These are phyloP conservation scores for Aspergillus cavernicola DNA, from an alignment of 495 filamentous ascomycete species.

Conservation along the genomic window DNA sequence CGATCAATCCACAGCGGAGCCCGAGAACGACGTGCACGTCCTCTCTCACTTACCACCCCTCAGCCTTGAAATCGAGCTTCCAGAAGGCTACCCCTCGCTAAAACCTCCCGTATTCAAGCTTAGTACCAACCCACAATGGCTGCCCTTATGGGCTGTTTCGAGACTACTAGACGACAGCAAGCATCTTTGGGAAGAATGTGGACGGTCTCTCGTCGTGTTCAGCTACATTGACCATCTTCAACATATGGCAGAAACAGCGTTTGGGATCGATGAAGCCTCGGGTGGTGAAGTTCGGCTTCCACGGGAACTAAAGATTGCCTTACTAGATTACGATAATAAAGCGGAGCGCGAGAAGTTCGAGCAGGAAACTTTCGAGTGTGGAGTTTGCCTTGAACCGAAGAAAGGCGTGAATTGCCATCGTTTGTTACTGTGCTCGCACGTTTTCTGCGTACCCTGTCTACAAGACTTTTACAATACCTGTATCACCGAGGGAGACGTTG, in stretches of 20 bases:
- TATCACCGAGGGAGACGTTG: conserved; percentile 80
- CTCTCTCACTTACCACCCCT: conserved; percentile 77
- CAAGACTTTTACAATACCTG: conserved; percentile 85
- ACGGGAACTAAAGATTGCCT: conserved; percentile 59
- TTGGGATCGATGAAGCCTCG: conserved; percentile 59
- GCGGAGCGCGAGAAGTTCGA: conserved; percentile 72
- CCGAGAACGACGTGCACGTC: conserved; percentile 51
- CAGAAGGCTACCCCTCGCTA: conserved; percentile 69
- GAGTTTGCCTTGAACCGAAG: conserved; percentile 88
- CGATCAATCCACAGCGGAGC: conserved; percentile 12
- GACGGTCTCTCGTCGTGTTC: conserved; percentile 71
- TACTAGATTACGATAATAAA: conserved; percentile 77
- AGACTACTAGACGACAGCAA: conserved; percentile 58
- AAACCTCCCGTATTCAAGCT: conserved; percentile 64
- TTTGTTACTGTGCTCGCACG: conserved; percentile 76
- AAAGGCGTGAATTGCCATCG: conserved; percentile 79
- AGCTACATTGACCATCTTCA: conserved; percentile 85
- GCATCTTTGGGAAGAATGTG: conserved; percentile 78
- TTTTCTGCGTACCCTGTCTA: conserved; percentile 83
- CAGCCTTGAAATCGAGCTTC: conserved; percentile 63
- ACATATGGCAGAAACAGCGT: conserved; percentile 70
- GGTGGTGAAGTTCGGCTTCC: conserved; percentile 39
- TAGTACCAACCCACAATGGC: conserved; percentile 64
- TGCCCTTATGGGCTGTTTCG: conserved; percentile 54
- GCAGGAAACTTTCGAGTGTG: conserved; percentile 82